Conservation (phyloP, 305 asterid species). For the Fraxinus floribunda region DNA sequence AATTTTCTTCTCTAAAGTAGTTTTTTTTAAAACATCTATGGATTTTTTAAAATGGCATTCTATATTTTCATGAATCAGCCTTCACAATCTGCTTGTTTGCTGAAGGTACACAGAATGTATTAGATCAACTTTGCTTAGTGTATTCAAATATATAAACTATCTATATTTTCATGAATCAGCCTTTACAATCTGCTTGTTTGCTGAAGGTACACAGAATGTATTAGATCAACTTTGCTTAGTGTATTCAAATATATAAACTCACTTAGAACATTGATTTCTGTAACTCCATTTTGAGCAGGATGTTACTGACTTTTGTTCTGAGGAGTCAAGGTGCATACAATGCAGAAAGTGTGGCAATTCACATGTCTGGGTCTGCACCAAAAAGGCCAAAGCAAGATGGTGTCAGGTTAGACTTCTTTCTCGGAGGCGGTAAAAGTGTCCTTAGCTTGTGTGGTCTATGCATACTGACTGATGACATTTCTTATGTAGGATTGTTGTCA, state of each 20-base stretch:
- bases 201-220: too few relatives aligned
- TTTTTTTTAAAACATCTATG: background rate
- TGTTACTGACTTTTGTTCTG: slow-evolving; percentile 69
- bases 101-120: too few relatives aligned
- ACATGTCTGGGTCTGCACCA: slow-evolving; percentile 92
- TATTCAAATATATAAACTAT: too few relatives aligned
- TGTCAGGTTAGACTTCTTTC: slow-evolving; percentile 61
- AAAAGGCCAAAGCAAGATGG: slow-evolving; percentile 72
- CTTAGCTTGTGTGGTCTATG: slow-evolving; percentile 14
- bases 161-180: too few relatives aligned
- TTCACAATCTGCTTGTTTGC: too few relatives aligned
- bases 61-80: background rate
- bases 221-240: too few relatives aligned
- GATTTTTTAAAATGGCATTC: background rate
- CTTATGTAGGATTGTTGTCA: slow-evolving; percentile 87
- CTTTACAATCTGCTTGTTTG: too few relatives aligned
- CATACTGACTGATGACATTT: slow-evolving; percentile 24
- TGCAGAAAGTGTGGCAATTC: slow-evolving; percentile 98
- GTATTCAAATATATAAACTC: too few relatives aligned
- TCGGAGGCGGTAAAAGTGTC: background rate
- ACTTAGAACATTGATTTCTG: slow-evolving; percentile 10
- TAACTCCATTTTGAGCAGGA: slow-evolving; percentile 46
- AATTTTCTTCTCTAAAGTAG: background rate
- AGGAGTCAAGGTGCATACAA: slow-evolving; percentile 93
- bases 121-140: too few relatives aligned